These are phyloP conservation scores for Gastrolobium villosum DNA, from an alignment of 306 rosid genomes.

Conservation along the genomic window DNA sequence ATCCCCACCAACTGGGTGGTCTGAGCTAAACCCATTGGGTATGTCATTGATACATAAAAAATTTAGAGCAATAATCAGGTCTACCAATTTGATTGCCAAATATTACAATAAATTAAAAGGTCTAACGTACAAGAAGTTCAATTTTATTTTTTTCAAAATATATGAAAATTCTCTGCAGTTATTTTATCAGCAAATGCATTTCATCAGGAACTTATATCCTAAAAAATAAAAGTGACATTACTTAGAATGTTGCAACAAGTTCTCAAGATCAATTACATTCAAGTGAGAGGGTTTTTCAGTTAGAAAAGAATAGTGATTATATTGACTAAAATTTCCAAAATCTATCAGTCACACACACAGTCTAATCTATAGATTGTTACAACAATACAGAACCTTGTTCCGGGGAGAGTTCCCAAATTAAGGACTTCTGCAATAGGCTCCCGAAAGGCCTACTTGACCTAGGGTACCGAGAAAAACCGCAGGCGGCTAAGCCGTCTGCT, in stretches of 20 bases:
- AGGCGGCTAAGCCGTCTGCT: no score
- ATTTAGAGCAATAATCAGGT: background rate
- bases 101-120: background rate
- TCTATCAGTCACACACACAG: background rate
- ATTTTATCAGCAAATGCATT: constrained; percentile 12
- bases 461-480: no score
- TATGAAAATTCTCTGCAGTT: background rate
- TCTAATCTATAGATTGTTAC: constrained; percentile 29
- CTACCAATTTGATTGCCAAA: constrained; percentile 19
- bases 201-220: constrained; percentile 11
- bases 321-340: constrained; percentile 33
- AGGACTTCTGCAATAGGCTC: no score
- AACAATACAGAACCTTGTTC: background rate
- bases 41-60: background rate
- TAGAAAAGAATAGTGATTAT: constrained; percentile 14
- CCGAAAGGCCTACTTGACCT: no score
- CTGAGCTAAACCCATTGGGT: background rate
- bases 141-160: background rate
- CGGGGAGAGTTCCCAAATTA: no score
- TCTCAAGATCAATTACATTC: constrained; percentile 27
- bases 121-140: constrained; percentile 14
- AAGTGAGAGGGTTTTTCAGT: constrained; percentile 18
- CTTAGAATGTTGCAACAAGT: background rate
- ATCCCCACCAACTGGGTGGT: background rate
- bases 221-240: constrained; percentile 26